Base-by-base conservation (phyloP, 2,329 filamentous ascomycete species). In the Knoxdaviesia capensis region DNA sequence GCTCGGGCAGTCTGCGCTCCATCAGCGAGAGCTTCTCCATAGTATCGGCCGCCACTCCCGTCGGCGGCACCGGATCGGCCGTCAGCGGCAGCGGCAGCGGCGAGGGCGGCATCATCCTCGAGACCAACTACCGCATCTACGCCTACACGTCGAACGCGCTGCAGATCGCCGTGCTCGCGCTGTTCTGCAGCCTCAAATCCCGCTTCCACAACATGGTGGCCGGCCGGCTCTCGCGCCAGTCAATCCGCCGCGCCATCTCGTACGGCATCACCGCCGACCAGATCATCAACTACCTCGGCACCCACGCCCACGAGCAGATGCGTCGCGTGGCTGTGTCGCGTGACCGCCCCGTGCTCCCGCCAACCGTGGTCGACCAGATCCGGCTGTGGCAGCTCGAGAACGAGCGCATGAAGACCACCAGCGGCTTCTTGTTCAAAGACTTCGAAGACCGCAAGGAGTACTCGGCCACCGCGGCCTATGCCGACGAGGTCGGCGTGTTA, bases 111-210 rank as follows among this genome's bases (percentile, higher is more conserved):
- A 85, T 98, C 54, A 87, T 98, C 52, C 74, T 98, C 49, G 90
- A 98, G 64, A 98, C 90, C 6, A 98, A 98, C 62, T 96, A 94
- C 63, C 82, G 90, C 30, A 64, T 98, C 50, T 98, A 98, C 63
- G 90, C 90, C 32, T 98, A 98, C 63, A 96, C 92, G 6, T 80
- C 81, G 33, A 94, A 86, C 0, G 84, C 87, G 0, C 74, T 98
- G 1, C 88, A 94, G 58, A 98, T 96, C 48, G 85, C 86, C 42
- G 85, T 98, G 46, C 77, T 98, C 38, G 78, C 80, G 35, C 79
- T 98, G 48, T 98, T 98, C 63, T 74, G 80, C 41, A 80, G 80
- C 45, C 77, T 98, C 43, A 80, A 79, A 51, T 86, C 87, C 58
- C 85, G 90, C 48, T 96, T 93, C 62, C 82, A 84, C 1, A 93